Base-by-base conservation (phyloP, 2,329 filamentous ascomycete genomes). In the Alternaria angustiovoidea region DNA sequence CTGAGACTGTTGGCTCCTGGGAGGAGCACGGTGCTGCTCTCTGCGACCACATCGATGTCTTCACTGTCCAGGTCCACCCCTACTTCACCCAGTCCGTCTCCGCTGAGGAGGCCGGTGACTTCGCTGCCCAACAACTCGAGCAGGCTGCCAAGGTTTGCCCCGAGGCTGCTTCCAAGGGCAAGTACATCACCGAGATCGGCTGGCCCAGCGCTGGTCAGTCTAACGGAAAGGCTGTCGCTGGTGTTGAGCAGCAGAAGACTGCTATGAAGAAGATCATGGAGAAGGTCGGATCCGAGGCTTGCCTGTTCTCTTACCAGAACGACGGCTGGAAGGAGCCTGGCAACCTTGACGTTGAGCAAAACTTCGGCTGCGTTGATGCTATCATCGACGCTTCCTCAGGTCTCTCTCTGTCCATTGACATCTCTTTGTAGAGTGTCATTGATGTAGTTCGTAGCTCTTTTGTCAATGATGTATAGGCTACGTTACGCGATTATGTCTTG, bases 61-160 rank as follows among this genome's bases (percentile, higher is more conserved):
- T 92, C 38, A 91, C 90, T 80, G 89, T 88, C 80, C 97, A 97
- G 86, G 88, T 96, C 74, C 94, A 98, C 84, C 89, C 94, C 69
- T 97, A 91, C 90, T 98, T 97, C 90, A 96, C 96, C 85, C 77
- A 87, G 46, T 82, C 86, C 59, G 85, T 89, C 66, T 75, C 81
- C 24, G 86, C 93, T 62, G 73, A 80, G 4, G 74, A 86, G 51
- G 93, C 94, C 56, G 94, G 94, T 76, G 78, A 82, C 53, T 97
- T 97, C 79, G 91, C 94, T 71, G 81, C 84, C 67, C 76, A 84
- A 71, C 89, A 97, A 85, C 87, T 97, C 66, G 82, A 87, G 47
- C 84, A 91, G 66, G 88, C 96, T 64, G 81, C 88, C 76, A 77
- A 79, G 69, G 82, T 92, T 70, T 98, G 94, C 87, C 78, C 83